Conservation (phyloP, 805 yeast species). For the Candida insectorum region DNA sequence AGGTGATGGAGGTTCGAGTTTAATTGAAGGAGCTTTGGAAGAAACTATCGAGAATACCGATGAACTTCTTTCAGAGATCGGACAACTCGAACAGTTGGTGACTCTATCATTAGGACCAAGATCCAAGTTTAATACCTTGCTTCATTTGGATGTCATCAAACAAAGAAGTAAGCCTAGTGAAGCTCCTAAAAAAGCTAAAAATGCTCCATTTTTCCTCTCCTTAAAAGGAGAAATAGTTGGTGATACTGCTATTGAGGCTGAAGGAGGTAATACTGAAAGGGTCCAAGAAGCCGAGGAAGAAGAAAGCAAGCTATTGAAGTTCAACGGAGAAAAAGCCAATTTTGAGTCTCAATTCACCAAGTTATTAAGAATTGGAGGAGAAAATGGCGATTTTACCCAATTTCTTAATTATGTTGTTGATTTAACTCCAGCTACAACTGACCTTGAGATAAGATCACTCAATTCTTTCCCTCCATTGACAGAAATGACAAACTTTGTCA, state of each 20-base stretch:
- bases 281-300: constrained; percentile 20
- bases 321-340: constrained; percentile 27
- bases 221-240: constrained; percentile 66
- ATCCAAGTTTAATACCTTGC: constrained; percentile 70
- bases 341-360: constrained; percentile 77
- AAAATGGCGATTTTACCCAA: constrained; percentile 34
- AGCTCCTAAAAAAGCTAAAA: constrained; percentile 79
- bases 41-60: constrained; percentile 22
- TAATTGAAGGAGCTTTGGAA: constrained; percentile 77
- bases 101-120: constrained; percentile 80
- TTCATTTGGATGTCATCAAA: constrained; percentile 80
- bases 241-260: constrained; percentile 58
- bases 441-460: constrained; percentile 82
- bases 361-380: constrained; percentile 52
- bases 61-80: constrained; percentile 41
- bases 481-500: constrained; percentile 64
- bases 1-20: constrained; percentile 69
- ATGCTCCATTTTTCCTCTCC: constrained; percentile 76
- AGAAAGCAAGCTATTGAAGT: constrained; percentile 29
- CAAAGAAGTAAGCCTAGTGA: constrained; percentile 87
- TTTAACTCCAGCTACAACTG: constrained; percentile 75
- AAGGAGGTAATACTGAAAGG: constrained; percentile 15
- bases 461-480: constrained; percentile 59
- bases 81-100: constrained; percentile 61
- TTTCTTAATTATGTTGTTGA: constrained; percentile 55